Conservation (phyloP, 176 grass and related monocot genomes). For the Eragrostis nindensis region DNA sequence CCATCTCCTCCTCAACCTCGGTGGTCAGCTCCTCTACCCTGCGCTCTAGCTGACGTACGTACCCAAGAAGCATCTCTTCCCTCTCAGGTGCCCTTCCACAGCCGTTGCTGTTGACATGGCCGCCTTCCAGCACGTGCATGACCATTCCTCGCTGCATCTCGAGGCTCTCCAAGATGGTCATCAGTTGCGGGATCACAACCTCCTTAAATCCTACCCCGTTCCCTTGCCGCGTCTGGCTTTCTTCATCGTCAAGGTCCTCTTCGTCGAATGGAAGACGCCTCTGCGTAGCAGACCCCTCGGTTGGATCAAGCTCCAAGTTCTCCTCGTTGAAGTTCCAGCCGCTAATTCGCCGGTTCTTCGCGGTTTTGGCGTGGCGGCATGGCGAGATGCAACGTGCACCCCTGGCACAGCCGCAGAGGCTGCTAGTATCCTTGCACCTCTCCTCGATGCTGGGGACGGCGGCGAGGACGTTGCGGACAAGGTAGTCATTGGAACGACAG, state of each 20-base stretch:
- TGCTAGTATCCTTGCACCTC: constrained; percentile 38
- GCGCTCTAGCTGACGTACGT: constrained; percentile 58
- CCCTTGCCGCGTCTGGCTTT: neutral
- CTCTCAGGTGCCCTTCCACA: constrained; percentile 23
- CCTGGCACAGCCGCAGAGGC: constrained; percentile 22
- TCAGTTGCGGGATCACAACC: constrained; percentile 60
- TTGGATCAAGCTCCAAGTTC: constrained; percentile 51
- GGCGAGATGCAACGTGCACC: constrained; percentile 34
- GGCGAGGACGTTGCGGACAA: constrained; percentile 67
- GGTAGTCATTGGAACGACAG: constrained; percentile 67
- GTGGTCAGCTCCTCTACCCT: constrained; percentile 59
- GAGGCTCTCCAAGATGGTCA: constrained; percentile 68
- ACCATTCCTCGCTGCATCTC: constrained; percentile 75
- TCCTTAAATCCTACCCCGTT: constrained; percentile 24
- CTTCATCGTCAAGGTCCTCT: neutral
- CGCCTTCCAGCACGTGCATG: constrained; percentile 50
- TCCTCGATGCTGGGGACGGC: constrained; percentile 70
- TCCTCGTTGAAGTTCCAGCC: constrained; percentile 90
- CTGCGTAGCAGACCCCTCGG: neutral
- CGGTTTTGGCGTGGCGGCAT: constrained; percentile 26
- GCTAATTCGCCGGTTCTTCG: constrained; percentile 66
- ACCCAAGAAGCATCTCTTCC: constrained; percentile 59
- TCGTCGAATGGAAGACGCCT: neutral
- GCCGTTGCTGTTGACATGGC: constrained; percentile 5
- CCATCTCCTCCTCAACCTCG: constrained; percentile 60